A percentile compares a stretch with the other conserved stretches of the same genome.
Evolutionary conservation across 805 yeast genomes (phyloP).

Genomic region (Zygosaccharomyces gambellarensis): DNA sequence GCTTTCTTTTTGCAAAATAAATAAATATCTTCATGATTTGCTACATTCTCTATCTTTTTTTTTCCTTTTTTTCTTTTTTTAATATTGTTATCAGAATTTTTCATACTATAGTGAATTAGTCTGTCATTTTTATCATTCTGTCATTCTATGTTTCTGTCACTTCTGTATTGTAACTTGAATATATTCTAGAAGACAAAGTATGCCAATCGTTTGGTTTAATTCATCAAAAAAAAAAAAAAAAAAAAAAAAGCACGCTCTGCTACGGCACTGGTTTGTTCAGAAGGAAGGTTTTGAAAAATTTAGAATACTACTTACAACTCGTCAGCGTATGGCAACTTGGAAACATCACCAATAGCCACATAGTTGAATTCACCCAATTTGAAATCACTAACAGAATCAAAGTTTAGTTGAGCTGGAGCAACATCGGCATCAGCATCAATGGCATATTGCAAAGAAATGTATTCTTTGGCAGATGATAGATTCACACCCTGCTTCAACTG

Average conservation of each 20-base stretch:
- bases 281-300: background rate
- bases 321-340: conserved; percentile 80
- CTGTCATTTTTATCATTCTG: background rate
- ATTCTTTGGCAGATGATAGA: conserved; percentile 55
- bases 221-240: conserved; percentile 3
- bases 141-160: background rate
- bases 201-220: background rate
- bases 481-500: conserved; percentile 49
- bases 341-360: conserved; percentile 86
- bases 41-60: conserved; percentile 3
- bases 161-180: background rate
- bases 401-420: conserved; percentile 36
- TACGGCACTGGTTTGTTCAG: background rate
- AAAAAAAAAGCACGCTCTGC: background rate
- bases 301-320: conserved; percentile 55
- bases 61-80: too few species aligned
- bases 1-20: conserved; percentile 1
- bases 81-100: background rate
- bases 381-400: conserved; percentile 39
- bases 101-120: background rate
- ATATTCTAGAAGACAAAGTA: conserved; percentile 1
- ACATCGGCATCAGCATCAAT: conserved; percentile 39
- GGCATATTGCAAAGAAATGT: conserved; percentile 42
- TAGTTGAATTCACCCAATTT: conserved; percentile 66
- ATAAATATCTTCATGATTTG: conserved; percentile 5